Evolutionary conservation across 2,329 filamentous ascomycete genomes (phyloP), one percentile per base, ranked within the genome.

Genomic region (Verticillium nonalfalfae): DNA sequence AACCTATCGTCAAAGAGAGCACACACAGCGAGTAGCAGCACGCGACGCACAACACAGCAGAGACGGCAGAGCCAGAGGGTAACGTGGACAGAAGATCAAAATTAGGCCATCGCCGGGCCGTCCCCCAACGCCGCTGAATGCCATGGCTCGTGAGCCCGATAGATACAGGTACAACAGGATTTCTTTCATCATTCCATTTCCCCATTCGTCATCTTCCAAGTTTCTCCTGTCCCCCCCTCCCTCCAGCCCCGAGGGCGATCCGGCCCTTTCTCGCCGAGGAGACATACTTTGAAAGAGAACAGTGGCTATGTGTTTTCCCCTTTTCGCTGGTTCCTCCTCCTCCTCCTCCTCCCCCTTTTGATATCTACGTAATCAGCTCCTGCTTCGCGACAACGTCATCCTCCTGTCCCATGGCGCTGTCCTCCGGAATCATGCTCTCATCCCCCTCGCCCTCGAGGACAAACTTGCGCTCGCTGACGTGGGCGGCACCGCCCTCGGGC

Each of bases 381-480:
- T 77, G 76, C 54, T 50, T 50, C 45, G 26, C 45, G 18, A 75
- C 73, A 63, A 70, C 71, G 45, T 67, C 68, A 45, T 69, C 61
- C 34, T 80, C 81, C 50, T 76, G 74, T 63, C 74, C 75, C 64
- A 71, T 69, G 13, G 68, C 71, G 55, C 63, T 70, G 50, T 74
- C 74, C 34, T 71, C 70, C 0, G 90, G 87, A 63, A 91, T 83
- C 64, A 96, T 86, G 59, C 91, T 77, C 76, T 96, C 91, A 72
- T 91, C 88, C 6, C 77, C 83, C 11, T 81, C 79, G 57, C 91
- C 88, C 62, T 91, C 87, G 58, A 39, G 7, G 7, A 94, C 87
- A 76, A 97, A 97, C 72, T 91, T 94, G 68, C 93, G 84, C 75
- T 97, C 91, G 71, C 92, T 96, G 58, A 96, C 87, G 73, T 96